phyloP scores from a whole-genome alignment of 78 protist genomes.

The Guillardia theta region DNA sequence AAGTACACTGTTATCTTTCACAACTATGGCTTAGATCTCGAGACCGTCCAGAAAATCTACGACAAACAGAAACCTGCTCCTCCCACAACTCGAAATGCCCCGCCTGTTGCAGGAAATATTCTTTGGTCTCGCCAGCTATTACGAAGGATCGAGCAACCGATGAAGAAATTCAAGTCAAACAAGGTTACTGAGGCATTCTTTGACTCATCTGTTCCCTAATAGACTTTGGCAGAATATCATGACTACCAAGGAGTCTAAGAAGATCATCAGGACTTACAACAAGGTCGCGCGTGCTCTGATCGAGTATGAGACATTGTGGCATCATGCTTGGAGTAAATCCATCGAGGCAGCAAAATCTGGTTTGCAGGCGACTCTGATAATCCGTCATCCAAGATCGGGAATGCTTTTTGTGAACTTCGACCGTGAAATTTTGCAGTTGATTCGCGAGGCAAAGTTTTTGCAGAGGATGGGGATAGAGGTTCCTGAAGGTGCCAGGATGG shows the following conservation, averaged over 20 bases:
- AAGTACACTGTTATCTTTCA: constrained; percentile 69
- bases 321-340: constrained; percentile 56
- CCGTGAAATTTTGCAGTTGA: constrained; percentile 63
- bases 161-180: constrained; percentile 62
- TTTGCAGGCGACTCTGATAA: constrained; percentile 69
- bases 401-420: constrained; percentile 74
- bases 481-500: constrained; percentile 63
- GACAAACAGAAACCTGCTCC: constrained; percentile 64
- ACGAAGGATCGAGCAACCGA: constrained; percentile 71
- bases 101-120: constrained; percentile 80
- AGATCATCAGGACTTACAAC: constrained; percentile 75
- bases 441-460: constrained; percentile 67
- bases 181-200: no score
- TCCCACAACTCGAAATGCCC: constrained; percentile 70
- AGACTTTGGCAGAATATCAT: no score
- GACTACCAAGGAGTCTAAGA: constrained; percentile 58
- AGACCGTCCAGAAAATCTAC: constrained; percentile 59
- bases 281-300: constrained; percentile 64
- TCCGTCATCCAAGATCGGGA: constrained; percentile 49
- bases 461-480: constrained; percentile 60
- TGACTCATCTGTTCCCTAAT: no score
- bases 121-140: constrained; percentile 76
- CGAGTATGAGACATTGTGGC: constrained; percentile 73
- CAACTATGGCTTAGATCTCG: constrained; percentile 73
- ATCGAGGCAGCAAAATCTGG: constrained; percentile 40